Evolutionary conservation across 1,284 basidiomycete genomes (phyloP).

Genomic region (Trichosporon ovoides): DNA sequence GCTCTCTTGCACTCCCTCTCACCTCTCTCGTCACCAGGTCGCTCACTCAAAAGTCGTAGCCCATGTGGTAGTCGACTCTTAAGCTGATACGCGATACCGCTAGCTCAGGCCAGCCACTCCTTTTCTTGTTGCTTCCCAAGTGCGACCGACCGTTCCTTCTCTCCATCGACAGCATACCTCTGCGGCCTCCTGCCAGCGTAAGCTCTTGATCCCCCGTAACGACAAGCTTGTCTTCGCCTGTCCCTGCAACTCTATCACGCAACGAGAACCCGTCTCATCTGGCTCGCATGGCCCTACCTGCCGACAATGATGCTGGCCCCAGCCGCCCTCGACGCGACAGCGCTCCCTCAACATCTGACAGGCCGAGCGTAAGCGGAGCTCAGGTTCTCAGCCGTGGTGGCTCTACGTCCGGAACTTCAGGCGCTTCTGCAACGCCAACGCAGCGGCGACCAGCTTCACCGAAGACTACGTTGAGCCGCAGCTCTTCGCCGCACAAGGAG

Average conservation of each 20-base stretch:
- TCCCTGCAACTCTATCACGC: not conserved
- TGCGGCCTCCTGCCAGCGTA: too few relatives aligned
- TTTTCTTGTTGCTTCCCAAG: not conserved
- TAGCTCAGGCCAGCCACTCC: not conserved
- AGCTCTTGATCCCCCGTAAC: not conserved
- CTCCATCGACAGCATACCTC: not conserved
- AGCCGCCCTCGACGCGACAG: slow-evolving; percentile 15
- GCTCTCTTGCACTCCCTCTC: not conserved
- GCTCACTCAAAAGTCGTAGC: not conserved
- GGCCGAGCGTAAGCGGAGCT: not conserved
- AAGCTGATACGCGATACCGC: not conserved
- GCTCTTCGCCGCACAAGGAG: slow-evolving; percentile 8
- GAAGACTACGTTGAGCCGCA: slow-evolving; percentile 15
- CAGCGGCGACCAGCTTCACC: slow-evolving; percentile 25
- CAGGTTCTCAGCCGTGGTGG: not conserved
- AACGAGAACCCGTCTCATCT: not conserved
- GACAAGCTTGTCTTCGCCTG: too few relatives aligned
- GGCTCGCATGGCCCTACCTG: not conserved
- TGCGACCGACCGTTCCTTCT: not conserved
- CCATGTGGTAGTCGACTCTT: not conserved
- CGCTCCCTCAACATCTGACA: not conserved
- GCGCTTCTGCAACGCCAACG: not conserved
- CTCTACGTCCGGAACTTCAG: not conserved
- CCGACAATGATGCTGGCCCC: slow-evolving; percentile 13
- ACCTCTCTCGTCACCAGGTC: not conserved